Base-by-base conservation (phyloP, 192 early-diverging fungal genomes). In the Backusella morwellensis region DNA sequence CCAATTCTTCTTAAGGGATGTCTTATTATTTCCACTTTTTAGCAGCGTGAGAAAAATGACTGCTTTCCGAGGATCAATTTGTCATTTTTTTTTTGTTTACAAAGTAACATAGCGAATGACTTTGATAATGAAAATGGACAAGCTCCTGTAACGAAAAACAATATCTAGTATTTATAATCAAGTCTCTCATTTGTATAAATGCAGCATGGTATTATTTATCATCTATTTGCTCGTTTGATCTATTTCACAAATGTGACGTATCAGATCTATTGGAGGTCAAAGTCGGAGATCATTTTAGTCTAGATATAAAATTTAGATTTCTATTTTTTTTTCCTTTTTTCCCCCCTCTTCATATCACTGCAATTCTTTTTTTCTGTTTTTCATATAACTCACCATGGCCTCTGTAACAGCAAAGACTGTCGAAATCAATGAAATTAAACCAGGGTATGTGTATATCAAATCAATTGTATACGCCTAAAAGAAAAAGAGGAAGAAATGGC, bases 381-480 rank as follows among this genome's bases (percentile, higher is more conserved):
- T 59, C 15, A 50, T 50, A n/a, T 34, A 32, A 44, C 23, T 21
- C 29, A 32, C 17, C 14, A 47, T 73, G 72, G 17, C 72, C 32
- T 35, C 72, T 34, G 26, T 73, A 59, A 26, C 54, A 26, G 38
- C 68, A 40, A 21, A 70, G 40, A 29, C 68, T 0, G 38, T 70
- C n/a, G 35, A 70, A 41, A 40, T 70, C 21, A 38, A 23, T 70
- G 36, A 70, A 4, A 21, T 21, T 9, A 70, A 70, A 14, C 35
- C 68, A 70, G 68, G 68, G 68, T 70, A 70, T 38, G 38, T 23
- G 6, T 9, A 72, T 42, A 47, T n/a, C 17, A 72, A 23, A 72
- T 23, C 9, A 63, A 63, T 63, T 63, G 9, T 14, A 63, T 23
- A 56, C 0, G 9, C 8, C 9, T 26, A 29, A 63, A 63, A 63